phyloP scores from a whole-genome alignment of 495 filamentous ascomycete genomes.

The Cercophora newfieldiana region DNA sequence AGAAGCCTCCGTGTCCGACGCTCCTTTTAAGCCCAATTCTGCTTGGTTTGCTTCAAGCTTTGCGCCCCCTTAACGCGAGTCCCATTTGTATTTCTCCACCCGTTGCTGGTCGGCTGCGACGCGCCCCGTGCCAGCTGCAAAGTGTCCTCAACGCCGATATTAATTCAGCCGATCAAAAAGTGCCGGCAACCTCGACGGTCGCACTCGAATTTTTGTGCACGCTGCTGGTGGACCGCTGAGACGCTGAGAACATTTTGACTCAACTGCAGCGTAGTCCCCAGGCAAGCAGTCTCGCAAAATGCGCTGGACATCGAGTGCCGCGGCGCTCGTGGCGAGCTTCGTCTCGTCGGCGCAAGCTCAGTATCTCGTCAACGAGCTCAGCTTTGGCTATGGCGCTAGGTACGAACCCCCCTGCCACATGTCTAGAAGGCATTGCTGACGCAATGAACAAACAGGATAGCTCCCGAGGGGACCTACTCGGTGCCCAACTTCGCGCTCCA shows the following conservation, averaged over 20 bases:
- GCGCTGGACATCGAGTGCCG: conserved; percentile 44
- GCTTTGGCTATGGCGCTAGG: conserved; percentile 74
- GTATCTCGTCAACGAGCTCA: conserved; percentile 61
- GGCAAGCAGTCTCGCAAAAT: conserved; percentile 30
- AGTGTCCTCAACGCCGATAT: conserved; percentile 27
- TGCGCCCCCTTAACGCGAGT: background rate
- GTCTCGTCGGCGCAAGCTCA: conserved; percentile 60
- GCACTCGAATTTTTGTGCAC: background rate
- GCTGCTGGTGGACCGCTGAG: background rate
- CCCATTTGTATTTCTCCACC: conserved; percentile 20
- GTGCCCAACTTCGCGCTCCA: conserved; percentile 62
- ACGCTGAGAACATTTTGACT: background rate
- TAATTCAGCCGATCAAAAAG: conserved; percentile 18
- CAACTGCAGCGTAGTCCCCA: conserved; percentile 6
- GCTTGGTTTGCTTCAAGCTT: conserved; percentile 1
- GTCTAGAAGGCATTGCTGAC: background rate
- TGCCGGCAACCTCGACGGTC: conserved; percentile 3
- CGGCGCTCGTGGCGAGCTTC: conserved; percentile 51
- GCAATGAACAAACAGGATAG: conserved; percentile 36
- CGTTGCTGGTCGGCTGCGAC: background rate
- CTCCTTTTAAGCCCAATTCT: background rate
- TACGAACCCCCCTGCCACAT: conserved; percentile 31
- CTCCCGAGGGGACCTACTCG: conserved; percentile 35
- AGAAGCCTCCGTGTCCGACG: background rate
- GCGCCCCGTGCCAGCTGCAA: conserved; percentile 18